A percentile compares a stretch with the other conserved stretches of the same genome.
phyloP scores from a whole-genome alignment of 164 flowering plant species.

The Stephania yunnanensis region DNA sequence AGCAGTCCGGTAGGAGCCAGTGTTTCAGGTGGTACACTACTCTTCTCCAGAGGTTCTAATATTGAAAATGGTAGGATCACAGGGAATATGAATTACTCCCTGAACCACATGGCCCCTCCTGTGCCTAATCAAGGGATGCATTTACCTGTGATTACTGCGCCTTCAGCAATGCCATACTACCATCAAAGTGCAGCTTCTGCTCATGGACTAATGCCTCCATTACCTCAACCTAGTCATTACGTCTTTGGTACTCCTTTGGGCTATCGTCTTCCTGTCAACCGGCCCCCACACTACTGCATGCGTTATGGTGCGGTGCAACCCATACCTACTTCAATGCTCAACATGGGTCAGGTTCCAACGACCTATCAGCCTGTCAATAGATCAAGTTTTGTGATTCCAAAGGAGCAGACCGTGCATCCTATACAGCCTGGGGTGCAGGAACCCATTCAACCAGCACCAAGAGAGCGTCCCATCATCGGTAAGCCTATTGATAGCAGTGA shows the following conservation, averaged over 20 bases:
- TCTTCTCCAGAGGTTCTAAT: slow-evolving; percentile 17
- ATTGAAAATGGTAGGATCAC: slow-evolving; percentile 26
- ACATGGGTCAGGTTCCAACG: slow-evolving; percentile 47
- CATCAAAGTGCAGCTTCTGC: slow-evolving; percentile 61
- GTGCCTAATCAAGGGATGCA: slow-evolving; percentile 42
- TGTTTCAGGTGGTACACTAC: slow-evolving; percentile 10
- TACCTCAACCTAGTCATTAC: slow-evolving; percentile 52
- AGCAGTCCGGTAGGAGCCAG: slow-evolving; percentile 16
- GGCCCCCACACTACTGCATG: slow-evolving; percentile 53
- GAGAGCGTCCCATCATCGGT: background rate
- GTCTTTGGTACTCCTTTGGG: slow-evolving; percentile 49
- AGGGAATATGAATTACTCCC: slow-evolving; percentile 33
- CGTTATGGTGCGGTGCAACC: slow-evolving; percentile 57
- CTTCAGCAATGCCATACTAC: slow-evolving; percentile 64
- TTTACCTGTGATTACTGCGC: slow-evolving; percentile 58
- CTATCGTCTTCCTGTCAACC: slow-evolving; percentile 47
- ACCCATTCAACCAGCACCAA: slow-evolving; percentile 1
- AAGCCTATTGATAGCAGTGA: slow-evolving; percentile 15
- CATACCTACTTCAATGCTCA: slow-evolving; percentile 39
- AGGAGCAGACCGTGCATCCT: slow-evolving; percentile 29
- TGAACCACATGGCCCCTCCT: slow-evolving; percentile 34
- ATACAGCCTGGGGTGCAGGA: slow-evolving; percentile 25
- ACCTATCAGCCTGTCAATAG: slow-evolving; percentile 47
- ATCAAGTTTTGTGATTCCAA: slow-evolving; percentile 27
- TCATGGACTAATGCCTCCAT: slow-evolving; percentile 52